These are phyloP conservation scores for Gentiana straminea DNA, from an alignment of 257 asterid species.

Conservation along the genomic window DNA sequence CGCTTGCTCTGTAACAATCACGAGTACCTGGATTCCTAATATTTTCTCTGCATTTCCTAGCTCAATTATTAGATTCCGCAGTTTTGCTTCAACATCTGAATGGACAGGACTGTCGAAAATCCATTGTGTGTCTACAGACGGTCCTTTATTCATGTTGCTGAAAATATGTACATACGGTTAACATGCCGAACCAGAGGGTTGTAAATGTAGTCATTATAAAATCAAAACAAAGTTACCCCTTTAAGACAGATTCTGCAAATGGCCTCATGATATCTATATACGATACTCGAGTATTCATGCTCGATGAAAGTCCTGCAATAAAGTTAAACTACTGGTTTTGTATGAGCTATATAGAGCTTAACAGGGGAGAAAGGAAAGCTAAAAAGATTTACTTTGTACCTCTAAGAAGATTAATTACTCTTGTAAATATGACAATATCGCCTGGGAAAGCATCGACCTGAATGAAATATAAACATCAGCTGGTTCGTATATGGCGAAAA, in stretches of 20 bases:
- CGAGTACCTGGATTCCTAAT: conserved; percentile 86
- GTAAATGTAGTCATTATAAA: conserved; percentile 6
- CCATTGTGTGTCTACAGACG: conserved; percentile 57
- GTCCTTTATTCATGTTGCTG: conserved; percentile 69
- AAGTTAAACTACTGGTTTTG: not conserved
- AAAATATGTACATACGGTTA: conserved; percentile 18
- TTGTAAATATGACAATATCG: conserved; percentile 82
- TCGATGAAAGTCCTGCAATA: conserved; percentile 79
- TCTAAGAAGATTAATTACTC: conserved; percentile 93
- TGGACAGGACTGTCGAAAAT: conserved; percentile 63
- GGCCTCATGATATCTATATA: conserved; percentile 94
- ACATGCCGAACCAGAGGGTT: conserved; percentile 15
- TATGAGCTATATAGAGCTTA: not conserved
- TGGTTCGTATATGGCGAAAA: conserved; percentile 6
- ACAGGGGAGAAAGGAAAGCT: not conserved
- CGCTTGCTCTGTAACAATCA: too few species aligned
- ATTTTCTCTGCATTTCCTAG: conserved; percentile 81
- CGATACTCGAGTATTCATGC: conserved; percentile 71
- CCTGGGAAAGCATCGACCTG: conserved; percentile 99
- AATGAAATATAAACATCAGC: conserved; percentile 13
- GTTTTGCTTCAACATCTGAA: conserved; percentile 75
- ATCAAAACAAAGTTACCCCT: conserved; percentile 38
- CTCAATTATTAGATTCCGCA: conserved; percentile 71
- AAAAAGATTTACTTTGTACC: conserved; percentile 34
- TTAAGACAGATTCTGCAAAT: conserved; percentile 88